Evolutionary conservation across 2,329 filamentous ascomycete species (phyloP), one percentile per base, ranked within the genome.

Genomic region (Bipolaris gigantea): DNA sequence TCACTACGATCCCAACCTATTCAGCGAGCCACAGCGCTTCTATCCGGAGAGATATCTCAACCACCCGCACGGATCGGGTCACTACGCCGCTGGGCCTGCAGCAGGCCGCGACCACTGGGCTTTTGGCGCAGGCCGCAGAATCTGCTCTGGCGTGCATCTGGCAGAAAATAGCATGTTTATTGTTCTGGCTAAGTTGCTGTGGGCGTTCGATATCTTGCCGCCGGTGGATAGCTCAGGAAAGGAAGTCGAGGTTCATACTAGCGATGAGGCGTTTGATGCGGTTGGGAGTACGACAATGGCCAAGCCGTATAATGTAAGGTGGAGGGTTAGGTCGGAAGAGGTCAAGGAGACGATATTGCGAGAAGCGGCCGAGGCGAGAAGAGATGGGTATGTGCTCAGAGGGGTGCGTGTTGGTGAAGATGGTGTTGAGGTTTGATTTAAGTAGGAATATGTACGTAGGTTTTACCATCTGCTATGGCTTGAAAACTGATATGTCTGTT

Each of bases 201-300:
- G 83, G 1, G 77, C 75, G 0, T 83, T 84, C 48, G 69, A 75
- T 9, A 71, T 83, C 5, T 48, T 58, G 16, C 77, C 78, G 49
- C 63, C 66, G 0, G 18, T 76, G 16, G 71, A 73, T 32, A 48
- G 54, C 15, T 59, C 72, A 1, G 80, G 75, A 0, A 67, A 55
- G 9, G 73, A 75, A 39, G 58, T 76, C 0, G 71, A 69, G 9
- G 58, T 75, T 11, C 72, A 75, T 59, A 48, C 69, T 6, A 64
- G 66, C 32, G 73, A 76, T 50, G 61, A 66, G 21, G 73, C 73
- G 4, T 75, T 71, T 50, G 61, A 66, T 51, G 44, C 63, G 2
- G 54, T 43, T 15, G 72, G 67, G 0, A 64, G 54, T 25, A 72
- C 67, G 55, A 74, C 68, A 1, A 59, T 71, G 33, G 65, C 73